Evolutionary conservation across 208 protist species (phyloP), one percentile per base, ranked within the genome.

Genomic region (Crithidia sp.): DNA sequence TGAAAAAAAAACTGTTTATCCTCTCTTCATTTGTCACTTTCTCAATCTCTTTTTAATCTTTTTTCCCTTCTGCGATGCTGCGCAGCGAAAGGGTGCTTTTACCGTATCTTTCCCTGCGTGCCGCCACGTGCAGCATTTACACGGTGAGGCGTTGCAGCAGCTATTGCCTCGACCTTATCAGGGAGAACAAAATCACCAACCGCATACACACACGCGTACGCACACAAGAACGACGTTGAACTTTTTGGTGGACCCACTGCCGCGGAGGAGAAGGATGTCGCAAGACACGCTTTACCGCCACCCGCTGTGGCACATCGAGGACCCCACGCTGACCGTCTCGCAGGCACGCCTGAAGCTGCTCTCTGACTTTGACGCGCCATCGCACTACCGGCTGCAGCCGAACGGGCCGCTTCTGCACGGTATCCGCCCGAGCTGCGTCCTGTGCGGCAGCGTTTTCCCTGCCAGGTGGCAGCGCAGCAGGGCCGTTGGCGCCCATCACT

Each of bases 221-320:
- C 44, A 10, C 28, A n/a, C 28, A 28, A 28, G 28, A 1, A 28
- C 28, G 28, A 28, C 28, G 28, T 28, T 28, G 28, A 28, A 28
- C 28, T 28, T 28, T 28, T 28, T 28, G 28, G 0, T 28, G 28
- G 28, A 28, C 28, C 28, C 28, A 28, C 28, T 28, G 28, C 28
- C 28, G 28, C 28, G 28, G 28, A 28, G 28, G 28, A 28, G 28
- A 28, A 28, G 28, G 28, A 88, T 93, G 73, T 95, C 90, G 12
- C 66, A 67, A 40, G 90, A 95, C 45, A 89, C 82, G 2, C 77
- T 81, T 44, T 95, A 95, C 57, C 67, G 77, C 2, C 86, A 93
- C 76, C 76, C 70, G 2, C 74, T 88, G 55, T 95, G 87, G 87
- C 77, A 89, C 62, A 79, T 91, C n/a, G 87, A 93, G 50, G 86